A percentile compares a stretch with the other conserved stretches of the same genome.
phyloP scores from a whole-genome alignment of 768 basidiomycete genomes.

The Baorangia bicolor region DNA sequence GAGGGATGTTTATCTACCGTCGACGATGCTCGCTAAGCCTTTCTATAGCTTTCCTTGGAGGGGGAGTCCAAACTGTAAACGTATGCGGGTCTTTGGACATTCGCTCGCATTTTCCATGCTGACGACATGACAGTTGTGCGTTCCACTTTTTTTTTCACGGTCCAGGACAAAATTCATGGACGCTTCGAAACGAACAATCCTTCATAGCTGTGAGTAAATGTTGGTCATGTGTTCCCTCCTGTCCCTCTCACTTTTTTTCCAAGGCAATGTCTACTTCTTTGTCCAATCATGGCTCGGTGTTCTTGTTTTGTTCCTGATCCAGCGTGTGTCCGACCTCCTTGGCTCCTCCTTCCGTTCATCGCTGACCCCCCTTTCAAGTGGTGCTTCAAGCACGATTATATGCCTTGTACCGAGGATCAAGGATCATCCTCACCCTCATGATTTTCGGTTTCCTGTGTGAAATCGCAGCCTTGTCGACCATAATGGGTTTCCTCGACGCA shows the following conservation, averaged over 20 bases:
- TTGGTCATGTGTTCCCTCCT: too few relatives aligned
- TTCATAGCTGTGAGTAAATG: too few relatives aligned
- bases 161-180: not conserved
- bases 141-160: not conserved
- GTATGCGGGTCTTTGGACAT: conserved; percentile 3
- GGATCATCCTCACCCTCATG: conserved; percentile 6
- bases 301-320: not conserved
- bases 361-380: not conserved
- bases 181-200: not conserved
- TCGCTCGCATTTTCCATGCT: not conserved
- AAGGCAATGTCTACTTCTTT: conserved; percentile 7
- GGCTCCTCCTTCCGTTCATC: not conserved
- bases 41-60: too few relatives aligned
- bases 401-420: conserved; percentile 9
- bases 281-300: conserved; percentile 4
- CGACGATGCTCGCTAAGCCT: not conserved
- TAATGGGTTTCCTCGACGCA: not conserved
- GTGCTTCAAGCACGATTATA: conserved; percentile 13
- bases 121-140: conserved; percentile 16
- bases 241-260: not conserved
- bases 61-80: not conserved
- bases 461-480: not conserved
- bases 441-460: conserved; percentile 2
- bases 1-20: not conserved
- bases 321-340: not conserved